Evolutionary conservation across 192 early-diverging fungal species (phyloP), one percentile per base, ranked within the genome.

Genomic region (Phycomyces blakesleeanus): DNA sequence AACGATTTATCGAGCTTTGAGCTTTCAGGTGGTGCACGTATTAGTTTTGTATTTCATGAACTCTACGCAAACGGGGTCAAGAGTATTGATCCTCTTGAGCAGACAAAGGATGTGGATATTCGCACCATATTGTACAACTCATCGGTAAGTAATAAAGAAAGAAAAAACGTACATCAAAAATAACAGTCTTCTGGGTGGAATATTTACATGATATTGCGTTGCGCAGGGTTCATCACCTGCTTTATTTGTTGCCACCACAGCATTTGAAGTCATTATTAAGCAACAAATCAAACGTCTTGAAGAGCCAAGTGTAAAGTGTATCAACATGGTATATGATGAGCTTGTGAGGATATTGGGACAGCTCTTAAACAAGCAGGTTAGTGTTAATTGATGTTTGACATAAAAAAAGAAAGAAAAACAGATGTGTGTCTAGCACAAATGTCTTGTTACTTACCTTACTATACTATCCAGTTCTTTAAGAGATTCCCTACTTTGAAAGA

Each of bases 31-130:
- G 98, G 98, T 67, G 98, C 98, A 16, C 93, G 98, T 78, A 96
- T 99, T 60, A 89, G 87, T 67, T 99, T 95, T 85, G 98, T 99
- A 12, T 98, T 98, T 79, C 96, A 99, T 77, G 98, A 99, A 72
- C 90, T 98, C 53, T 99, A 85, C 73, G 78, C 89, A 26, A 86
- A 85, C 63, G 94, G 94, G 57, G 83, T 99, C 66, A 94, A 96
- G 63, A 80, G 84, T 25, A 92, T 99, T 73, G 96, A 99, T 76
- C 95, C 96, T 14, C 93, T 99, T 70, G 98, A 99, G 64, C 93
- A 98, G 68, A 89, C 96, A 72, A 98, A 99, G 78, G 96, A 99
- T 76, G 84, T 90, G 10, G 98, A 99, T 72, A 99, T 99, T 72
- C 88, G 98, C 54, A 98, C 93, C 25, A 96, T 98, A 49, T 78